A percentile compares a stretch with the other conserved stretches of the same genome.
Conservation (phyloP, 1,284 basidiomycete species). For the Heterobasidion annosum region DNA sequence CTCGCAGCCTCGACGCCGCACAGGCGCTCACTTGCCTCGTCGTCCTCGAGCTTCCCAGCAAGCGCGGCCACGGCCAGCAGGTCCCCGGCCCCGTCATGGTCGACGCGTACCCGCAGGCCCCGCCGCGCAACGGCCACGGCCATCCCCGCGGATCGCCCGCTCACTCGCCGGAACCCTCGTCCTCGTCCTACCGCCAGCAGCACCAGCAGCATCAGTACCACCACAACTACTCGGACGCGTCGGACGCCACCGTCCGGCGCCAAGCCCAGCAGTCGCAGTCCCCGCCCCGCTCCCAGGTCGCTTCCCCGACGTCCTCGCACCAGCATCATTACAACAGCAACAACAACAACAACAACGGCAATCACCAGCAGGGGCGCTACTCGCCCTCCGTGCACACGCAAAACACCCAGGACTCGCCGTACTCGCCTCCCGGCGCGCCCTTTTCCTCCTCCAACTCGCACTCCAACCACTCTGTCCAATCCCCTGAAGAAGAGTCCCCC, state of each 20-base stretch:
- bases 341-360: conserved; percentile 7
- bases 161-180: conserved; percentile 3
- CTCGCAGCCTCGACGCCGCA: conserved; percentile 60
- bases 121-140: background rate
- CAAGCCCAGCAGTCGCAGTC: conserved; percentile 10
- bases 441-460: conserved; percentile 1
- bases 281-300: conserved; percentile 5
- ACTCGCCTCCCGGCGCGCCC: conserved; percentile 1
- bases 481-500: conserved; percentile 50
- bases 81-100: conserved; percentile 51
- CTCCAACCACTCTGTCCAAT: conserved; percentile 4
- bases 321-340: conserved; percentile 13
- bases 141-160: background rate
- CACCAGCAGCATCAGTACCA: conserved; percentile 1
- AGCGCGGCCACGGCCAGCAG: conserved; percentile 39
- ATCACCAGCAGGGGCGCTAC: background rate
- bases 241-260: conserved; percentile 13
- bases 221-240: background rate
- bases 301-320: conserved; percentile 9
- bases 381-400: background rate
- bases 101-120: conserved; percentile 25
- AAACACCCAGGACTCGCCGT: background rate
- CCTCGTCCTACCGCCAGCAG: background rate
- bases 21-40: conserved; percentile 87
- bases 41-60: conserved; percentile 78